Conservation (phyloP, 345 rosid genomes). For the Melaleuca quinquenervia region DNA sequence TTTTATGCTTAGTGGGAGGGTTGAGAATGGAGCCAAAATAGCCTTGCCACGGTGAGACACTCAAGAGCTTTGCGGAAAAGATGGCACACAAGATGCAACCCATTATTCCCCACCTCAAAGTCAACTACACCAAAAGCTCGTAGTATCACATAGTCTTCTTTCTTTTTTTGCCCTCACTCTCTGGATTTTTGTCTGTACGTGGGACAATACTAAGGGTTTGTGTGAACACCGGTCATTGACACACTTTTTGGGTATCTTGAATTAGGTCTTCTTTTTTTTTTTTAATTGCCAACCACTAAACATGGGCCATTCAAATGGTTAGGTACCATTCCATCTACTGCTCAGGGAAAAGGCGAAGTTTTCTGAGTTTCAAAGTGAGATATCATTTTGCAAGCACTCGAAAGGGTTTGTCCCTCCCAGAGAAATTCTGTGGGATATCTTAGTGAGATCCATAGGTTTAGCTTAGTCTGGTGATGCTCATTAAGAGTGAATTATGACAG, state of each 20-base stretch:
- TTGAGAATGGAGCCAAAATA: constrained; percentile 7
- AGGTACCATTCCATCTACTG: constrained; percentile 4
- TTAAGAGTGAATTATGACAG: neutral
- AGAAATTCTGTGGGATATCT: neutral
- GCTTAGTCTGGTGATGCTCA: neutral
- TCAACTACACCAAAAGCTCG: constrained; percentile 2
- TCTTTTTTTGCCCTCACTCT: neutral
- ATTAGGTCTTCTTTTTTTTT: neutral
- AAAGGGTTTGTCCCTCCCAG: neutral
- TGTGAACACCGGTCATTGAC: neutral
- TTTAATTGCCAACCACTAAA: neutral
- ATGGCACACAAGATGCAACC: neutral
- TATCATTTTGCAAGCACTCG: neutral
- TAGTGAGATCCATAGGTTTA: neutral
- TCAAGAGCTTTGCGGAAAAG: constrained; percentile 2
- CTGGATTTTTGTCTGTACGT: neutral
- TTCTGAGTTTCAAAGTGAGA: neutral
- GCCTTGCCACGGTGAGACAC: neutral
- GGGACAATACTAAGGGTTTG: neutral
- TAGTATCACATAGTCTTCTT: neutral
- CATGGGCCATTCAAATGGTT: neutral
- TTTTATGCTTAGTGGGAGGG: constrained; percentile 3
- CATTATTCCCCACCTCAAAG: neutral
- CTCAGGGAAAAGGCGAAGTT: neutral
- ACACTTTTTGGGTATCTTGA: neutral